Conservation (phyloP, 345 rosid genomes). For the Stellera chamaejasme region DNA sequence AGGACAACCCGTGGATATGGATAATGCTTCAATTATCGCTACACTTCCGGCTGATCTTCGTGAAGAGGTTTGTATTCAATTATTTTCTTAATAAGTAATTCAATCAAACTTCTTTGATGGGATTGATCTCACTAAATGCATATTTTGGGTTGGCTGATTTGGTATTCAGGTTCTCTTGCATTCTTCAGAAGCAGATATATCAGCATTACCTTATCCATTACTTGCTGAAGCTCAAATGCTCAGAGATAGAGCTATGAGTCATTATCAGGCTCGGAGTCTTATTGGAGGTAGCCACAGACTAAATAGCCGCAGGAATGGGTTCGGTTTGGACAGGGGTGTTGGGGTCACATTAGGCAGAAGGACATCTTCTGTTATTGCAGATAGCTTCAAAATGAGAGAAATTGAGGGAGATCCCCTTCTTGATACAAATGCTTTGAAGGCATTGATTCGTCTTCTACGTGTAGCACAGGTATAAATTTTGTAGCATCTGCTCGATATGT, state of each 20-base stretch:
- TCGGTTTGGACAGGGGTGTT: slow-evolving; percentile 93
- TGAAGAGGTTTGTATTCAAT: slow-evolving; percentile 67
- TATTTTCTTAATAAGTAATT: background rate
- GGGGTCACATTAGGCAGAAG: slow-evolving; percentile 81
- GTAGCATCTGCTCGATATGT: background rate
- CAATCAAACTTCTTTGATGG: no score
- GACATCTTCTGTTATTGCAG: slow-evolving; percentile 48
- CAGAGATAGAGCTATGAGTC: slow-evolving; percentile 97
- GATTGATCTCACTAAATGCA: no score
- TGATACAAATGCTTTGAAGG: slow-evolving; percentile 65
- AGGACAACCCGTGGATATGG: slow-evolving; percentile 99
- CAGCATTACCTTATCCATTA: slow-evolving; percentile 86
- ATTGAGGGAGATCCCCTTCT: slow-evolving; percentile 85
- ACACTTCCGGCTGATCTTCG: slow-evolving; percentile 95
- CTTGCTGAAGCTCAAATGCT: slow-evolving; percentile 98
- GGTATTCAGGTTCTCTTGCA: slow-evolving; percentile 75
- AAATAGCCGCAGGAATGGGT: slow-evolving; percentile 69
- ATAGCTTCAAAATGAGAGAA: slow-evolving; percentile 67
- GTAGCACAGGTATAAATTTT: slow-evolving; percentile 57
- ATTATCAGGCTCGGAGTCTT: slow-evolving; percentile 87
- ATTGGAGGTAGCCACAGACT: slow-evolving; percentile 79
- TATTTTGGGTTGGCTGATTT: no score
- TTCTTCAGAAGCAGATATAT: slow-evolving; percentile 89
- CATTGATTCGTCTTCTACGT: slow-evolving; percentile 70
- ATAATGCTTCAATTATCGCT: slow-evolving; percentile 95